Conservation (phyloP, 768 basidiomycete species). For the Naganishia friedmannii region DNA sequence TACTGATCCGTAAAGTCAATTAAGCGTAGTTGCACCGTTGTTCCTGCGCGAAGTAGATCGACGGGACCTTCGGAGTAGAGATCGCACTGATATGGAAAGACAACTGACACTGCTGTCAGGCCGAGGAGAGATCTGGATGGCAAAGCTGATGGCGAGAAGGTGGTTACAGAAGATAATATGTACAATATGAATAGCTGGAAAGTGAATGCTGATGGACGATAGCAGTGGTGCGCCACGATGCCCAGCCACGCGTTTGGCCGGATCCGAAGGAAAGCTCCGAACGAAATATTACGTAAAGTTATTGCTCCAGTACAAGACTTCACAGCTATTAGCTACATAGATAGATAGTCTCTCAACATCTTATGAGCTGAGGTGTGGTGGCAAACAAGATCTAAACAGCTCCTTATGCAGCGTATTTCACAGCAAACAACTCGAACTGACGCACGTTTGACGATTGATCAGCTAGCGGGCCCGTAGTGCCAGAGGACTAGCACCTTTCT, state of each 20-base stretch:
- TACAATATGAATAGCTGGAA: not conserved
- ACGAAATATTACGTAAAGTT: not conserved
- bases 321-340: too few relatives aligned
- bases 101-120: not conserved
- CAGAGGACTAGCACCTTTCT: too few relatives aligned
- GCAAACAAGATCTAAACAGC: too few relatives aligned
- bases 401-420: too few relatives aligned
- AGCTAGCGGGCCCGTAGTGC: too few relatives aligned
- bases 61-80: not conserved
- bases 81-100: not conserved
- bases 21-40: not conserved
- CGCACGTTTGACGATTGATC: too few relatives aligned
- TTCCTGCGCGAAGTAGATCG: not conserved
- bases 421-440: too few relatives aligned
- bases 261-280: not conserved
- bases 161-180: not conserved
- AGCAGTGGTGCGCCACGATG: not conserved
- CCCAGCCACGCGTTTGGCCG: slow-evolving; percentile 1
- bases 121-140: too few relatives aligned
- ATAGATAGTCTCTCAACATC: slow-evolving; percentile 1
- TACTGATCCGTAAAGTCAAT: not conserved
- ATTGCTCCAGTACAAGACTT: too few relatives aligned
- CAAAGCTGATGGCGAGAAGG: too few relatives aligned
- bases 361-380: not conserved
- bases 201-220: not conserved